Conservation (phyloP, 2,329 filamentous ascomycete genomes). For the Epichloe baconii region DNA sequence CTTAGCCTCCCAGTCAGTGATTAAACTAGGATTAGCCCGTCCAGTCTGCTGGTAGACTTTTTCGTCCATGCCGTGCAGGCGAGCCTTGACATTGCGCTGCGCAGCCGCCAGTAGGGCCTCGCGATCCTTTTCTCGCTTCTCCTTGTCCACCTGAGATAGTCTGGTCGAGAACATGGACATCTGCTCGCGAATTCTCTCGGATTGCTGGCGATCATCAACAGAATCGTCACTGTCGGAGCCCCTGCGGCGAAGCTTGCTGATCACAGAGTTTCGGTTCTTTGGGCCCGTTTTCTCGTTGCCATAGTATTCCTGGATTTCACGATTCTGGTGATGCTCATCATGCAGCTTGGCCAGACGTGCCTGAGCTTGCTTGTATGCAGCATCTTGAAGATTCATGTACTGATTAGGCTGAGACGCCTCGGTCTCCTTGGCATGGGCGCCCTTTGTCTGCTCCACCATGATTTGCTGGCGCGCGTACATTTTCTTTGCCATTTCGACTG, state of each 20-base stretch:
- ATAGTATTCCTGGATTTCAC: conserved; percentile 66
- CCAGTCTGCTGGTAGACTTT: conserved; percentile 66
- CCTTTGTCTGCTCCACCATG: conserved; percentile 38
- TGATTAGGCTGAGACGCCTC: conserved; percentile 34
- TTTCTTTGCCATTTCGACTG: conserved; percentile 76
- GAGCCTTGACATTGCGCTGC: conserved; percentile 72
- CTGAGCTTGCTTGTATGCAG: conserved; percentile 73
- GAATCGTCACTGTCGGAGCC: conserved; percentile 52
- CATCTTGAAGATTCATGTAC: conserved; percentile 62
- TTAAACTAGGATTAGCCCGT: conserved; percentile 52
- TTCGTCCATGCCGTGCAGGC: conserved; percentile 70
- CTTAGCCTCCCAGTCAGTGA: conserved; percentile 68
- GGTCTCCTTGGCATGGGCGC: conserved; percentile 20
- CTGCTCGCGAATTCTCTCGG: conserved; percentile 60
- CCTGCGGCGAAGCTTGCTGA: conserved; percentile 45
- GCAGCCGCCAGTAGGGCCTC: conserved; percentile 64
- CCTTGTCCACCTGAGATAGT: conserved; percentile 53
- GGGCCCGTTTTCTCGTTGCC: conserved; percentile 32
- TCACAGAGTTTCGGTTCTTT: conserved; percentile 33
- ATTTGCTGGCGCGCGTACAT: conserved; percentile 66
- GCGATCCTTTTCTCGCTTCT: conserved; percentile 64
- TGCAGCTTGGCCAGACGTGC: conserved; percentile 73
- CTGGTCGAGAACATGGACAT: conserved; percentile 66
- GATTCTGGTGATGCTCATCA: conserved; percentile 49
- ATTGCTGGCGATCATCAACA: conserved; percentile 52